Percentiles rank a stretch among this genome's conserved stretches.
These are phyloP conservation scores for Corrigiola litoralis DNA, from an alignment of 179 eudicot genomes.

Conservation along the genomic window DNA sequence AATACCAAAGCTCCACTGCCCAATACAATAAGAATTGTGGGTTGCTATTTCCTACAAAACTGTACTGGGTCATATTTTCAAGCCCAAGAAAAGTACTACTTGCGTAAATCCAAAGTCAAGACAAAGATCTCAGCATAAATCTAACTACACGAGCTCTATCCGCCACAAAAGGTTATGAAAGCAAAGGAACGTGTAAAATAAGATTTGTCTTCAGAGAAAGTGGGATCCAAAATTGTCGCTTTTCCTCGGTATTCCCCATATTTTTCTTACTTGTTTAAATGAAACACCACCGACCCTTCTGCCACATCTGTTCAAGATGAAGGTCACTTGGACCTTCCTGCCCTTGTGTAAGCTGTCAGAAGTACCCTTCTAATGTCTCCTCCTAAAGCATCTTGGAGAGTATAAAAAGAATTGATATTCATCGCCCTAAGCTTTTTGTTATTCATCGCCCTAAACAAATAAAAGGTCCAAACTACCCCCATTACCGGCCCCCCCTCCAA, in stretches of 20 bases:
- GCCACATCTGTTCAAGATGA: neutral
- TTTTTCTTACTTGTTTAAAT: neutral
- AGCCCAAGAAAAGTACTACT: too few species aligned
- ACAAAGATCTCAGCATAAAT: too few species aligned
- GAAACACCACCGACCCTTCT: constrained; percentile 5
- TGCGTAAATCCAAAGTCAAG: too few species aligned
- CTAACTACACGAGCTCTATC: neutral
- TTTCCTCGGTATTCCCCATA: neutral
- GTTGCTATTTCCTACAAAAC: too few species aligned
- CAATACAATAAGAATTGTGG: too few species aligned
- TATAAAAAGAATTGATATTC: neutral
- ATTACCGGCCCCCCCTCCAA: too few species aligned
- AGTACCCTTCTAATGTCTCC: neutral
- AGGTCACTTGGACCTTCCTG: neutral
- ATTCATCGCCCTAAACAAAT: too few species aligned
- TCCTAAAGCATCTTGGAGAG: neutral
- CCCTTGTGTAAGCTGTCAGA: neutral
- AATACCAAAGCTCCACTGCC: too few species aligned
- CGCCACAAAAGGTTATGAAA: neutral
- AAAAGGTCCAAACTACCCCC: too few species aligned
- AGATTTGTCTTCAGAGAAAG: neutral
- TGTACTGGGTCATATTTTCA: too few species aligned
- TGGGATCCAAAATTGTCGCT: neutral
- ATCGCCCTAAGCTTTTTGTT: too few species aligned
- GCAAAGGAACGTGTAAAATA: neutral